Evolutionary conservation across 2,329 filamentous ascomycete genomes (phyloP).

Genomic region (Pseudogymnoascus sp.): DNA sequence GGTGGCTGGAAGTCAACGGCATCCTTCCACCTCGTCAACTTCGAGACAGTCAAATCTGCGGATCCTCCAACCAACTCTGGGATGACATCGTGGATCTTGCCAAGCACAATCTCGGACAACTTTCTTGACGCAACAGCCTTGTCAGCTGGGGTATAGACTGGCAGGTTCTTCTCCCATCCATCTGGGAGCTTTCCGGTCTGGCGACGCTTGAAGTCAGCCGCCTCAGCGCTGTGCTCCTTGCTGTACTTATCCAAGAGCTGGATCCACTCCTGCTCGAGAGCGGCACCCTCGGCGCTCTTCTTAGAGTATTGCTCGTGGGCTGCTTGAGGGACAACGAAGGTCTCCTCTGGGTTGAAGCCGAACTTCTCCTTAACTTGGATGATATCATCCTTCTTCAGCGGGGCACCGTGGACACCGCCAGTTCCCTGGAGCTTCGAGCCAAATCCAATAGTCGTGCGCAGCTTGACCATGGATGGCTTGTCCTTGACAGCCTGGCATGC

Average conservation of each 20-base stretch:
- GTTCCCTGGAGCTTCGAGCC: conserved; percentile 91
- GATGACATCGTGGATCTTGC: conserved; percentile 73
- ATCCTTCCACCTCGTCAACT: conserved; percentile 97
- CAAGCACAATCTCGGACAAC: conserved; percentile 87
- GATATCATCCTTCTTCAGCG: conserved; percentile 90
- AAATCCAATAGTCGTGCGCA: conserved; percentile 95
- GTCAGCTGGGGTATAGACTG: conserved; percentile 82
- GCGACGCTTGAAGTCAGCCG: conserved; percentile 75
- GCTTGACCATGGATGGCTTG: conserved; percentile 95
- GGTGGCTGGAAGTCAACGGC: conserved; percentile 97
- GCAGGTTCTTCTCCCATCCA: conserved; percentile 92
- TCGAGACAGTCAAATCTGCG: conserved; percentile 95
- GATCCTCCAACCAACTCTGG: conserved; percentile 94
- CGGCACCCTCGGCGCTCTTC: conserved; percentile 78
- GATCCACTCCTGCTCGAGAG: conserved; percentile 92
- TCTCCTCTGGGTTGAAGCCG: conserved; percentile 91
- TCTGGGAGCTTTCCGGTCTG: conserved; percentile 77
- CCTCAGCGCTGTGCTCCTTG: conserved; percentile 68
- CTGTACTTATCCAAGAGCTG: conserved; percentile 82
- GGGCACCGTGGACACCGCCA: conserved; percentile 90
- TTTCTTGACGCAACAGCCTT: conserved; percentile 85
- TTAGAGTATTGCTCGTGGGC: conserved; percentile 88
- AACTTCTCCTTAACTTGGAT: conserved; percentile 91
- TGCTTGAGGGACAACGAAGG: conserved; percentile 86
- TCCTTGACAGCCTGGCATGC: conserved; percentile 81